Evolutionary conservation across 2,329 filamentous ascomycete species (phyloP).

Genomic region (Coniella lustricola): DNA sequence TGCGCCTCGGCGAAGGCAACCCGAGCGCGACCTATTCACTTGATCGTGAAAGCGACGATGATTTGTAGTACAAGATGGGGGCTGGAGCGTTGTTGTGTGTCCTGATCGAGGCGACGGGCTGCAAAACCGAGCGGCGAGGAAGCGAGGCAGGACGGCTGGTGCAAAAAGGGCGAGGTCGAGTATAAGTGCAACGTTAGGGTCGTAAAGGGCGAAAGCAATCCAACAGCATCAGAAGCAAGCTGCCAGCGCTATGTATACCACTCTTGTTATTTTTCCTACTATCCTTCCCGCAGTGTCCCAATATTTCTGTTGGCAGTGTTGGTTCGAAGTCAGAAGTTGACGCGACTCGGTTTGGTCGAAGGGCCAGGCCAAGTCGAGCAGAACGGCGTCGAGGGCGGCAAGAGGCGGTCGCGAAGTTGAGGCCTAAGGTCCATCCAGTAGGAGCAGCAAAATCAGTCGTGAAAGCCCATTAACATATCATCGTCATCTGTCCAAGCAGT

Average conservation of each 20-base stretch:
- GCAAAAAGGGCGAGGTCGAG: too few species aligned
- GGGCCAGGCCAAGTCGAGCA: not conserved
- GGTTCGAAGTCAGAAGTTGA: not conserved
- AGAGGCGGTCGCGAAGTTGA: conserved; percentile 7
- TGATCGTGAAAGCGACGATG: conserved; percentile 2
- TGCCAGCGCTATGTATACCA: too few species aligned
- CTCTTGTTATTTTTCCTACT: too few species aligned
- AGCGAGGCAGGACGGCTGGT: too few species aligned
- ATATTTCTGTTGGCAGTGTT: too few species aligned
- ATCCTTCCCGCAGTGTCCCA: too few species aligned
- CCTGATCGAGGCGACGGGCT: too few species aligned
- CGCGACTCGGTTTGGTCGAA: not conserved
- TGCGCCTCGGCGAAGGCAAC: conserved; percentile 17
- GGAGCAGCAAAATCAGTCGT: conserved; percentile 11
- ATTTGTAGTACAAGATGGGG: not conserved
- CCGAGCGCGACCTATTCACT: not conserved
- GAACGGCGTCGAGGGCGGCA: not conserved
- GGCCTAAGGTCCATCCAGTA: conserved; percentile 2
- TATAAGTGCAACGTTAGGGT: too few species aligned
- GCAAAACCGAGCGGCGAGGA: too few species aligned
- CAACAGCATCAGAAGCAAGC: too few species aligned
- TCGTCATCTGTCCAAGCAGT: conserved; percentile 6
- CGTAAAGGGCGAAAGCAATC: too few species aligned
- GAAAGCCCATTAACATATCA: conserved; percentile 10
- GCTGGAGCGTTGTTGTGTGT: not conserved